Percentiles rank a stretch among this genome's conserved stretches.
Evolutionary conservation across 73 alveolate genomes (phyloP).

Genomic region (Paramecium bursaria): DNA sequence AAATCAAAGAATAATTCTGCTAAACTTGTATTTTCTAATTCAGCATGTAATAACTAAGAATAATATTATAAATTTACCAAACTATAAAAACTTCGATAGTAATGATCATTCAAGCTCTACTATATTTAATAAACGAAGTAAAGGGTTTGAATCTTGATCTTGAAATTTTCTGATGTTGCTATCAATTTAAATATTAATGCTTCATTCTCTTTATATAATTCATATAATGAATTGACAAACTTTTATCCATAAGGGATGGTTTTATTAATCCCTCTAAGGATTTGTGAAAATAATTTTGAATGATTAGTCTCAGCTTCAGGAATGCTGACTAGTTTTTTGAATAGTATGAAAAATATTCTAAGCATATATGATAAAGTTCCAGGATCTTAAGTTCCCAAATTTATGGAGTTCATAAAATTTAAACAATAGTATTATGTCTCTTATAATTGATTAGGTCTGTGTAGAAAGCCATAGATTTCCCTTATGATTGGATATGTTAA

Average conservation of each 20-base stretch:
- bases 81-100: slow-evolving; percentile 40
- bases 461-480: slow-evolving; percentile 41
- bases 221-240: slow-evolving; percentile 29
- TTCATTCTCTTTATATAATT: slow-evolving; percentile 53
- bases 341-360: slow-evolving; percentile 27
- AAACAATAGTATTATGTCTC: slow-evolving; percentile 39
- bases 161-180: slow-evolving; percentile 43
- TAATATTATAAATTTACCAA: not conserved
- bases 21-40: slow-evolving; percentile 24
- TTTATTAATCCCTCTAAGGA: slow-evolving; percentile 34
- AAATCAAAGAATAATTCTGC: slow-evolving; percentile 50
- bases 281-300: slow-evolving; percentile 27
- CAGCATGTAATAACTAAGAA: slow-evolving; percentile 1
- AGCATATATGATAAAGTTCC: slow-evolving; percentile 32
- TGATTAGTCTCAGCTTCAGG: slow-evolving; percentile 24
- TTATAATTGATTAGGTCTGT: slow-evolving; percentile 33
- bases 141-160: slow-evolving; percentile 22
- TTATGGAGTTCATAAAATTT: slow-evolving; percentile 31
- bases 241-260: slow-evolving; percentile 30
- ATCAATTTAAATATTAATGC: slow-evolving; percentile 6
- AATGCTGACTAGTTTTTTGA: slow-evolving; percentile 4
- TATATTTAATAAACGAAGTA: slow-evolving; percentile 44
- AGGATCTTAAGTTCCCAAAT: slow-evolving; percentile 16
- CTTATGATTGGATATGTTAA: slow-evolving; percentile 41
- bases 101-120: slow-evolving; percentile 25